A percentile compares a stretch with the other conserved stretches of the same genome.
Evolutionary conservation across 2,329 filamentous ascomycete species (phyloP).

Genomic region (Davidsoniella australis): DNA sequence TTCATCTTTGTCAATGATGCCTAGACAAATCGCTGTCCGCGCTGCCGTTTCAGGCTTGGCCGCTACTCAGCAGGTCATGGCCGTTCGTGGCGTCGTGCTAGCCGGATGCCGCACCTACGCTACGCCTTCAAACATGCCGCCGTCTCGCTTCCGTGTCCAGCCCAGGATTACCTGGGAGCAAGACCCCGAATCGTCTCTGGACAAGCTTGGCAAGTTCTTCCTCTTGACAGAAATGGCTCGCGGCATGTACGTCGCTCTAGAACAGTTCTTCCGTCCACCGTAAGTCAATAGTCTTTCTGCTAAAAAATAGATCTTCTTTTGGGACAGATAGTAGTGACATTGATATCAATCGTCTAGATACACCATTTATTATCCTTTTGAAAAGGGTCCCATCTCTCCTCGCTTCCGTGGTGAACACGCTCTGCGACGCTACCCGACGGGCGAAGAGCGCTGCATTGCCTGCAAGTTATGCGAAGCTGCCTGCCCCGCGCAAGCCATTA

Average conservation of each 20-base stretch:
- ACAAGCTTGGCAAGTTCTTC: conserved; percentile 85
- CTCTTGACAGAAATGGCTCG: conserved; percentile 88
- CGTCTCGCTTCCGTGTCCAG: conserved; percentile 63
- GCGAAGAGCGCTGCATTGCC: conserved; percentile 96
- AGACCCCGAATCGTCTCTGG: conserved; percentile 56
- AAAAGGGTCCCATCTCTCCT: conserved; percentile 95
- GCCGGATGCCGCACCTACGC: conserved; percentile 29
- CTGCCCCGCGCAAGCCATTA: conserved; percentile 95
- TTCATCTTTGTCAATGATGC: not conserved
- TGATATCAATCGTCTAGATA: conserved; percentile 41
- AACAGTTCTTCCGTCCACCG: conserved; percentile 97
- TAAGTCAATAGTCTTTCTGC: conserved; percentile 35
- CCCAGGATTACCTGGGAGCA: conserved; percentile 65
- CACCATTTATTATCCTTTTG: conserved; percentile 97
- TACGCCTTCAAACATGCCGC: conserved; percentile 62
- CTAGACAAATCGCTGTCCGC: not conserved
- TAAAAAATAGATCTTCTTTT: too few species aligned
- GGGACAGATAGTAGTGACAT: not conserved
- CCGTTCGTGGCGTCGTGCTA: not conserved
- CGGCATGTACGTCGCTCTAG: conserved; percentile 93
- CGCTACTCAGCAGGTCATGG: not conserved
- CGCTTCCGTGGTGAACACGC: conserved; percentile 98
- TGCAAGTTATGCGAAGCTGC: conserved; percentile 99
- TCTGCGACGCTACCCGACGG: conserved; percentile 85
- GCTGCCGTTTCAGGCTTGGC: not conserved